Base-by-base conservation (phyloP, 345 rosid genomes). In the Tarenaya hassleriana region DNA sequence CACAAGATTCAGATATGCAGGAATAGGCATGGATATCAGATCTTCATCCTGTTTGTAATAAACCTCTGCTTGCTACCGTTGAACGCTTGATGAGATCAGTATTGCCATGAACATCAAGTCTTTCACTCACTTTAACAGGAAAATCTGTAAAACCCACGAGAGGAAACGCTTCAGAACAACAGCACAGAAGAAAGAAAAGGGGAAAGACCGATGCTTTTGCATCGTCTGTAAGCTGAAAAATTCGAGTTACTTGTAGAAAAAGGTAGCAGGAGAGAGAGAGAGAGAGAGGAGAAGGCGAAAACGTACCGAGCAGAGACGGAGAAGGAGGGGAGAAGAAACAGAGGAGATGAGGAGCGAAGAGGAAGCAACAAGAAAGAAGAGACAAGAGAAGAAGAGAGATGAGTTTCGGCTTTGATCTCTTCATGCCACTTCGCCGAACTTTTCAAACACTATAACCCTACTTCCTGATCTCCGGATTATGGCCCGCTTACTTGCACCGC, bases 361-460 rank as follows among this genome's bases (percentile, higher is more conserved):
- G 61, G 14, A 67, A 60, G 29, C 56, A 54, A 41, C 71, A 55
- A 35, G 72, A 56, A 35, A 61, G 3, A 43, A 68, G 68, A 38
- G 67, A 19, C 63, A 68, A 50, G 41, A 68, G 34, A 44, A 68
- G 72, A 50, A 68, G 55, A 39, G 50, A 68, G n/a, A 68, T 38
- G 37, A 61, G 27, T 21, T 38, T 61, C 34, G 68, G 59, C 43
- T 62, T 68, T 1, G 60, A 50, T 68, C 63, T 56, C 58, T 56
- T 68, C 32, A 61, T 1, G n/a, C 15, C 35, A 59, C 10, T 34
- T 54, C n/a, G n/a, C n/a, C n/a, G n/a, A n/a, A n/a, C n/a, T n/a
- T n/a, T n/a, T n/a, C n/a, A n/a, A n/a, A n/a, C n/a, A n/a, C n/a
- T n/a, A n/a, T n/a, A n/a, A 47, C 47, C 5, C 19, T 40, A 66